Evolutionary conservation across 2,329 filamentous ascomycete species (phyloP).

Genomic region (Penicillium concentricum): DNA sequence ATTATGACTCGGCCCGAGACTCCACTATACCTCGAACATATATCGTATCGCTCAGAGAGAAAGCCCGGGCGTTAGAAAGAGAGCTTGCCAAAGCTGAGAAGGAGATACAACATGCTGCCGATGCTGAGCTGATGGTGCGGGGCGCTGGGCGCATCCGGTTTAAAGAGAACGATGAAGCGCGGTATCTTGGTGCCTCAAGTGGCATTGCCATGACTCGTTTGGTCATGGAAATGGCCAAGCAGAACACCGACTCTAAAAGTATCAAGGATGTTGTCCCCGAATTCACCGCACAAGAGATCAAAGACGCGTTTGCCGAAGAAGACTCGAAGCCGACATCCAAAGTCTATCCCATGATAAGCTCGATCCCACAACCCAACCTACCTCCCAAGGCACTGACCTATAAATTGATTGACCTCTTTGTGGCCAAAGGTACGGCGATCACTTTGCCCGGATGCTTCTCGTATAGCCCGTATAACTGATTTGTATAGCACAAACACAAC

Average conservation of each 20-base stretch:
- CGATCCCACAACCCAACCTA: conserved; percentile 72
- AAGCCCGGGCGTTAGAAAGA: conserved; percentile 75
- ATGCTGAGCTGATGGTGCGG: conserved; percentile 80
- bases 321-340: conserved; percentile 67
- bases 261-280: conserved; percentile 91
- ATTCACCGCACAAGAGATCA: conserved; percentile 63
- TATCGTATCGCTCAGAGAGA: conserved; percentile 87
- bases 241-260: conserved; percentile 83
- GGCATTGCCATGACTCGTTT: conserved; percentile 93
- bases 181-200: conserved; percentile 89
- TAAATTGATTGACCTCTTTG: conserved; percentile 79
- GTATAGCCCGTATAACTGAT: conserved; percentile 17
- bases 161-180: conserved; percentile 80
- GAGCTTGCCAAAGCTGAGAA: conserved; percentile 78
- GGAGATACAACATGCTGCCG: conserved; percentile 68
- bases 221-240: conserved; percentile 94
- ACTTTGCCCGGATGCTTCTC: not conserved
- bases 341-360: conserved; percentile 87
- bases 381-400: conserved; percentile 74
- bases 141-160: conserved; percentile 83
- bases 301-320: conserved; percentile 68
- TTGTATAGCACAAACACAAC: conserved; percentile 75
- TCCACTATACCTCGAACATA: conserved; percentile 86
- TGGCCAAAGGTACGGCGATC: conserved; percentile 66
- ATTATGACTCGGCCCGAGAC: conserved; percentile 86